Evolutionary conservation across 2,329 filamentous ascomycete genomes (phyloP), one percentile per base, ranked within the genome.

Genomic region (Grosmannia serpens): DNA sequence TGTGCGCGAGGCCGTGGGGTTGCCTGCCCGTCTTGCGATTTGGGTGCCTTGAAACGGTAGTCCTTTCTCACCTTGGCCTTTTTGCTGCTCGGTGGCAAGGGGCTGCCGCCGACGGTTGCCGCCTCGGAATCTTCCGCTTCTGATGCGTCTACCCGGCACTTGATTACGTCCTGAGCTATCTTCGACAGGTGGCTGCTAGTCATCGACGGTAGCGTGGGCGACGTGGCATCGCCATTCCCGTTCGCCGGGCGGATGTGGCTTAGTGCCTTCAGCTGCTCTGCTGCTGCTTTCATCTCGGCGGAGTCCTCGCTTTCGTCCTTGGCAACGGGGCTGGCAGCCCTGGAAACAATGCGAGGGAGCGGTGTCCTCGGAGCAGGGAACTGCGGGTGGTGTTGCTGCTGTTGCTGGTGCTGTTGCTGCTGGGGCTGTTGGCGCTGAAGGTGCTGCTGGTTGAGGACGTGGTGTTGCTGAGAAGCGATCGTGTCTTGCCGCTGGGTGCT

Each of bases 281-380:
- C 83, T 24, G 83, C 83, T 68, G 85, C 82, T 64, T 86, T 81
- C 81, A 86, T 85, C 70, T 86, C 83, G 10, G 80, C 82, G n/a
- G 83, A 83, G 59, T 85, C 83, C 65, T 85, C 82, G 5, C 76
- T 78, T 38, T 80, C 75, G 31, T 78, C 70, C 59, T 78, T 77
- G 35, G 70, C 67, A 51, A 61, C 62, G 2, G 68, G 73, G 35
- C 60, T 61, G 29, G 51, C 31, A 6, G 46, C 35, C 15, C 61
- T 51, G 1, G 61, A 61, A 2, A 60, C 35, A 24, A 61, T 63
- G 17, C 38, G 61, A 6, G 61, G 59, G 15, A 62, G 56, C 5
- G 20, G 44, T n/a, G 49, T 52, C 10, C 22, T 33, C 20, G 52
- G 56, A 2, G 59, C 44, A 5, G 55, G 35, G 3, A 46, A 49